Evolutionary conservation across 352 stramenopile genomes (phyloP).

Genomic region (Phytophthora kernoviae): DNA sequence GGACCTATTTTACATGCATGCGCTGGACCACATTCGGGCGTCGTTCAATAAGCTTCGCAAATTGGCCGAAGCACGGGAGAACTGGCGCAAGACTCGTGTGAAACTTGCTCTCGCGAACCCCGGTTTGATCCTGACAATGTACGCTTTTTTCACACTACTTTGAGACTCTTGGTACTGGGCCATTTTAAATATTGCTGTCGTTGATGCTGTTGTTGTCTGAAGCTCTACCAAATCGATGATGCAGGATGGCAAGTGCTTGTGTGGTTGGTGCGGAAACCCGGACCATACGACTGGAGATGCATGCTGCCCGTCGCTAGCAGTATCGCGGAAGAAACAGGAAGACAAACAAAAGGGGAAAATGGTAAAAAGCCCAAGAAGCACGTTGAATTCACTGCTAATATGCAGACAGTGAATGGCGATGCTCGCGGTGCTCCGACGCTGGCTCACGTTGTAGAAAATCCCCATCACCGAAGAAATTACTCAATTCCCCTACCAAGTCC

Average conservation of each 20-base stretch:
- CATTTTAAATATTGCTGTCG: not conserved
- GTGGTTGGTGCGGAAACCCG: constrained; percentile 74
- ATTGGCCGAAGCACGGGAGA: constrained; percentile 69
- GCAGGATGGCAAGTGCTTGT: constrained; percentile 83
- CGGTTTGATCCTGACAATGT: constrained; percentile 74
- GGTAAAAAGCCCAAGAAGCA: constrained; percentile 48
- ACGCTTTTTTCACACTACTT: constrained; percentile 1
- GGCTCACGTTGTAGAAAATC: not conserved
- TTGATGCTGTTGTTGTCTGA: constrained; percentile 1
- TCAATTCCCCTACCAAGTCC: not conserved
- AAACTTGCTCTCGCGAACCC: constrained; percentile 77
- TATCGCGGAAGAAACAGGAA: constrained; percentile 61
- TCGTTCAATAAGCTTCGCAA: constrained; percentile 61
- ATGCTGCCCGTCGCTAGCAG: constrained; percentile 43
- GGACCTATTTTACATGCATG: constrained; percentile 80
- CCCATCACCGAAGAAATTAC: constrained; percentile 6
- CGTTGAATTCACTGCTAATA: constrained; percentile 38
- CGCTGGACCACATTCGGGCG: constrained; percentile 65
- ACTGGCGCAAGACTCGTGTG: constrained; percentile 77
- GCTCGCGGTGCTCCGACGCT: constrained; percentile 1
- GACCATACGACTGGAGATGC: constrained; percentile 75
- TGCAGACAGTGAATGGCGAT: constrained; percentile 48
- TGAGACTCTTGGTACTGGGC: not conserved
- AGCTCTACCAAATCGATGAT: constrained; percentile 87
- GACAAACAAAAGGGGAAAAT: constrained; percentile 46